These are phyloP conservation scores for Heliamphora exappendiculata DNA, from an alignment of 148 eudicot genomes.

Conservation along the genomic window DNA sequence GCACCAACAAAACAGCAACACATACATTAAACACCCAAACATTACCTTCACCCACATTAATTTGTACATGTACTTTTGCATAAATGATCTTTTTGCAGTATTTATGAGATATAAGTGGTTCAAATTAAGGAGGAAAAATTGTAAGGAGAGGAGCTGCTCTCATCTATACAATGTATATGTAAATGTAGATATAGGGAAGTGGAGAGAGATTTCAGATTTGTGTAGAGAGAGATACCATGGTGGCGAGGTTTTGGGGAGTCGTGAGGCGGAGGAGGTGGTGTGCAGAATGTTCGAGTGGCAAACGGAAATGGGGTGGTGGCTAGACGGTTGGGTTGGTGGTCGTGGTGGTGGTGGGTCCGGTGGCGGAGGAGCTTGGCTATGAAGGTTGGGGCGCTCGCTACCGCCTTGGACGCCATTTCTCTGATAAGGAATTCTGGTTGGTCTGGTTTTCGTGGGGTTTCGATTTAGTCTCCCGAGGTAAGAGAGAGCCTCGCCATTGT, in stretches of 20 bases:
- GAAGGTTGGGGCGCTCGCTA: conserved; percentile 8
- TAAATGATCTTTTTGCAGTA: too few species aligned
- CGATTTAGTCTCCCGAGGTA: not conserved
- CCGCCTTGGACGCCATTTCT: conserved; percentile 21
- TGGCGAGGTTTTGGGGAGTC: not conserved
- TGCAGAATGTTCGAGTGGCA: not conserved
- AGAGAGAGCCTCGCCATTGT: not conserved
- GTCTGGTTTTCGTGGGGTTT: not conserved
- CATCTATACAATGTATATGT: too few species aligned
- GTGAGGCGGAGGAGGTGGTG: not conserved
- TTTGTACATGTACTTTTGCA: too few species aligned
- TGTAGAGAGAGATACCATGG: not conserved
- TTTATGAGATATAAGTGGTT: too few species aligned
- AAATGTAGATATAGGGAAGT: not conserved
- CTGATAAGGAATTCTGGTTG: not conserved
- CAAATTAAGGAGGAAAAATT: too few species aligned
- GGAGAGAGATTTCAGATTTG: not conserved
- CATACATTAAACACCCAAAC: not conserved
- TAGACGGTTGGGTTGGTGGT: not conserved
- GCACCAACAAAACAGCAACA: not conserved
- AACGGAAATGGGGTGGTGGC: not conserved
- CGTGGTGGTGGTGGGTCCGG: not conserved
- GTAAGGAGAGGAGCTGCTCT: too few species aligned
- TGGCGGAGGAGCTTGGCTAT: conserved; percentile 13
- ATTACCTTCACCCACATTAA: too few species aligned